phyloP scores from a whole-genome alignment of 306 rosid species.

The Cyamopsis tetragonoloba region DNA sequence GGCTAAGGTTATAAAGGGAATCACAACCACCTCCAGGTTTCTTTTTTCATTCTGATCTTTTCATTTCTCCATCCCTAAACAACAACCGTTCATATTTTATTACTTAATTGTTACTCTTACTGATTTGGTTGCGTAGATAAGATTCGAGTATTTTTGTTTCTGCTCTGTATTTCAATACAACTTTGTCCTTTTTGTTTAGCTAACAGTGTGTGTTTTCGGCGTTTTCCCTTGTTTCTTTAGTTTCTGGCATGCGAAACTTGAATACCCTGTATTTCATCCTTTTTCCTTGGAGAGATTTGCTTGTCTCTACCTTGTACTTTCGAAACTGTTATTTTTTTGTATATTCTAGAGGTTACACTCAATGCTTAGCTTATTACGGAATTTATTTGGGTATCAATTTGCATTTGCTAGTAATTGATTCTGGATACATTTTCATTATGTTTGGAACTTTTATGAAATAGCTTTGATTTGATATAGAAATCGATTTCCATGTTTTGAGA shows the following conservation, averaged over 20 bases:
- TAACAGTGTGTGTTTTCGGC: not conserved
- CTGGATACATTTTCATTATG: not conserved
- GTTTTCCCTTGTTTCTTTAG: not conserved
- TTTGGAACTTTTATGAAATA: not conserved
- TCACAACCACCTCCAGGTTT: slow-evolving; percentile 5
- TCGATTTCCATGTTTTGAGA: not conserved
- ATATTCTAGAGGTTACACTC: not conserved
- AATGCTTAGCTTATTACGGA: not conserved
- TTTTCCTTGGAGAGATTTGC: too few species aligned
- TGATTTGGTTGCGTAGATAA: not conserved
- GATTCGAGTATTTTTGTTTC: not conserved
- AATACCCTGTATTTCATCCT: not conserved
- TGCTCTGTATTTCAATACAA: not conserved
- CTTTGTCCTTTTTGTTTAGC: not conserved
- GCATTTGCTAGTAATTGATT: not conserved
- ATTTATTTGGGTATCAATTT: not conserved
- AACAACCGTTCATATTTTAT: not conserved
- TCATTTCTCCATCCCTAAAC: not conserved
- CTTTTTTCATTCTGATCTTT: not conserved
- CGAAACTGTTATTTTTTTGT: not conserved
- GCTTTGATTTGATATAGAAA: not conserved
- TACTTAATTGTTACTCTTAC: not conserved
- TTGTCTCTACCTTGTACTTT: not conserved
- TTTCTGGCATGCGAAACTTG: not conserved
- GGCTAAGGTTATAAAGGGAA: not conserved